Conservation (phyloP, 805 yeast species). For the Metschnikowia anglica region DNA sequence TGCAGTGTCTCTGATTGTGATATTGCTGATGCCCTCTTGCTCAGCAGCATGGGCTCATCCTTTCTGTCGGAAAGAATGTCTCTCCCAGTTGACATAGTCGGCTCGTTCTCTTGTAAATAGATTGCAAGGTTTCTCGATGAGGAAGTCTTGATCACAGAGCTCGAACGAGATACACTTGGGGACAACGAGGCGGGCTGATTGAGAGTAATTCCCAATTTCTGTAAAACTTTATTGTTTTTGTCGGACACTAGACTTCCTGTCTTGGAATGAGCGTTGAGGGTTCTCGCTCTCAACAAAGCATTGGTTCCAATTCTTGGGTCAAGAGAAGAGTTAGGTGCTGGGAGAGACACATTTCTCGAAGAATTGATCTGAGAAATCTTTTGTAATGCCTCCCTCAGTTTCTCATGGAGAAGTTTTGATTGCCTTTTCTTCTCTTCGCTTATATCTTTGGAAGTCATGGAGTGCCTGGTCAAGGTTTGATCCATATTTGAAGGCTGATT, state of each 20-base stretch:
- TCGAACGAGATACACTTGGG: conserved; percentile 19
- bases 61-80: not conserved
- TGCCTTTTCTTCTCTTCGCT: conserved; percentile 24
- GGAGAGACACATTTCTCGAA: conserved; percentile 16
- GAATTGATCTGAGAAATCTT: conserved; percentile 20
- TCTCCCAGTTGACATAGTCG: not conserved
- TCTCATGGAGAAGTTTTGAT: conserved; percentile 25
- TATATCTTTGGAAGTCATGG: conserved; percentile 2
- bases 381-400: conserved; percentile 32
- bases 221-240: conserved; percentile 34
- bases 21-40: not conserved
- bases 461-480: not conserved
- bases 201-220: conserved; percentile 38
- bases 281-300: conserved; percentile 38
- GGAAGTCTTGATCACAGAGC: conserved; percentile 34
- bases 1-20: conserved; percentile 1
- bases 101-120: conserved; percentile 6
- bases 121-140: conserved; percentile 34
- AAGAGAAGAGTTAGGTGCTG: conserved; percentile 25
- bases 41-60: not conserved
- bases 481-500: not conserved
- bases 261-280: conserved; percentile 32
- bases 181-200: conserved; percentile 16
- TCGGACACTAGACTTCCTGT: conserved; percentile 17
- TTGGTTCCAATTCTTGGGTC: conserved; percentile 36